Evolutionary conservation across 495 filamentous ascomycete species (phyloP).

Genomic region (Trichoderma orchidacearum): DNA sequence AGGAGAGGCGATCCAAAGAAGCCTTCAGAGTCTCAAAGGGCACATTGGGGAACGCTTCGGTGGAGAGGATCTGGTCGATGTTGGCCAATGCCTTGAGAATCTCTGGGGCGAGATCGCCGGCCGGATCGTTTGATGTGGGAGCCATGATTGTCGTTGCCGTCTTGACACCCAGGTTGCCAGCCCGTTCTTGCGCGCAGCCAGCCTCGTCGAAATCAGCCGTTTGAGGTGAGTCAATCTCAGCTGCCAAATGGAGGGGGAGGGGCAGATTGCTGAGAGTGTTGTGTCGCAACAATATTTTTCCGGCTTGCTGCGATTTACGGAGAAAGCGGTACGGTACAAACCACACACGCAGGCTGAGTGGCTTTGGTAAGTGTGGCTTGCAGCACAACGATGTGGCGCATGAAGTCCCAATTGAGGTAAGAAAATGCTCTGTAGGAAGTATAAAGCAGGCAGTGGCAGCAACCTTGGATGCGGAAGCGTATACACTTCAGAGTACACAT

Average conservation of each 20-base stretch:
- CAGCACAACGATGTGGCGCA: no score
- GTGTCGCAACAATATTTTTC: not conserved
- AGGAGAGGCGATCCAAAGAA: slow-evolving; percentile 71
- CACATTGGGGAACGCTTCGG: slow-evolving; percentile 60
- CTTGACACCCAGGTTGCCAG: not conserved
- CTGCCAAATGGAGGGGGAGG: not conserved
- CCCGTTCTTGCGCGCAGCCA: not conserved
- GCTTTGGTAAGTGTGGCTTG: no score
- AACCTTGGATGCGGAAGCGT: no score
- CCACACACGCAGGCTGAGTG: no score
- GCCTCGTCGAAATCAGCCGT: not conserved
- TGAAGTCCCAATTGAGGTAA: no score
- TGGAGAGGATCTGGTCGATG: slow-evolving; percentile 53
- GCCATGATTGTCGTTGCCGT: slow-evolving; percentile 14
- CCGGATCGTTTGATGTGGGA: slow-evolving; percentile 6
- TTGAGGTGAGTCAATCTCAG: not conserved
- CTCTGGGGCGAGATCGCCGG: slow-evolving; percentile 44
- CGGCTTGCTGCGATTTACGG: not conserved
- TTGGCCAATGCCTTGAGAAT: slow-evolving; percentile 56
- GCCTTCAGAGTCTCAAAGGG: slow-evolving; percentile 66
- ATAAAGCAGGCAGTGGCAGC: no score
- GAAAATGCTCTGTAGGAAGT: no score
- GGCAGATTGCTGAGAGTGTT: not conserved
- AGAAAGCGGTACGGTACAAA: no score
- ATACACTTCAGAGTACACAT: no score